phyloP scores from a whole-genome alignment of 75 land plant species.

The Pseudotsuga menziesii region DNA sequence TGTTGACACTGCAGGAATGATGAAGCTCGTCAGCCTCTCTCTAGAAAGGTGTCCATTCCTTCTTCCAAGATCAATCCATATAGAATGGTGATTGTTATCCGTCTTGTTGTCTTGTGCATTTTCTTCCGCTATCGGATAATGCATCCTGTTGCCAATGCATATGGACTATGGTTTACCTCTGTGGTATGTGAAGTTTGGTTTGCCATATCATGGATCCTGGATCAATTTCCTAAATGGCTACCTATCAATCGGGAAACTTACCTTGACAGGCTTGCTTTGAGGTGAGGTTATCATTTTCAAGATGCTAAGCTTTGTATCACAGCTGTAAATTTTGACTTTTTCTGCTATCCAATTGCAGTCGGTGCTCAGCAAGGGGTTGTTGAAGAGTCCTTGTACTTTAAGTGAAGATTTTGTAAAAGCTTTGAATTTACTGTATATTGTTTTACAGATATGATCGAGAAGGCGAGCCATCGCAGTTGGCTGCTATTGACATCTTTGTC shows the following conservation, averaged over 20 bases:
- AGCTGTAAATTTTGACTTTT: background rate
- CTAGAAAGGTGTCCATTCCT: constrained; percentile 78
- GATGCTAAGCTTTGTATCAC: background rate
- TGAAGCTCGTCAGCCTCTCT: constrained; percentile 84
- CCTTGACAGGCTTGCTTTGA: constrained; percentile 70
- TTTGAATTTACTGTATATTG: constrained; percentile 6
- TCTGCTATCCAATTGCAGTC: background rate
- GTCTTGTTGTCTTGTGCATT: constrained; percentile 60
- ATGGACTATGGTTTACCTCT: constrained; percentile 68
- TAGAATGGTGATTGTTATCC: constrained; percentile 77
- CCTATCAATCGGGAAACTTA: constrained; percentile 90
- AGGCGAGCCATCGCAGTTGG: constrained; percentile 81
- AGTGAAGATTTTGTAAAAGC: background rate
- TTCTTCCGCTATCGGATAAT: constrained; percentile 80
- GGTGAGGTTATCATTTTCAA: constrained; percentile 22
- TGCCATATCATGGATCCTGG: constrained; percentile 86
- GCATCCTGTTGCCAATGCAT: constrained; percentile 75
- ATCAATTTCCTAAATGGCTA: constrained; percentile 88
- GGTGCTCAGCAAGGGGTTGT: background rate
- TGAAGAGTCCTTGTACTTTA: background rate
- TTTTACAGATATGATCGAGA: constrained; percentile 69
- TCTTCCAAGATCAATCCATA: constrained; percentile 87
- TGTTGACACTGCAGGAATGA: constrained; percentile 48
- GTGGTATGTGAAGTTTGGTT: constrained; percentile 90
- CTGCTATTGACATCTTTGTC: constrained; percentile 88